These are phyloP conservation scores for Stagonosporopsis cucurbitacearum DNA, from an alignment of 2,329 filamentous ascomycete genomes.

Conservation along the genomic window DNA sequence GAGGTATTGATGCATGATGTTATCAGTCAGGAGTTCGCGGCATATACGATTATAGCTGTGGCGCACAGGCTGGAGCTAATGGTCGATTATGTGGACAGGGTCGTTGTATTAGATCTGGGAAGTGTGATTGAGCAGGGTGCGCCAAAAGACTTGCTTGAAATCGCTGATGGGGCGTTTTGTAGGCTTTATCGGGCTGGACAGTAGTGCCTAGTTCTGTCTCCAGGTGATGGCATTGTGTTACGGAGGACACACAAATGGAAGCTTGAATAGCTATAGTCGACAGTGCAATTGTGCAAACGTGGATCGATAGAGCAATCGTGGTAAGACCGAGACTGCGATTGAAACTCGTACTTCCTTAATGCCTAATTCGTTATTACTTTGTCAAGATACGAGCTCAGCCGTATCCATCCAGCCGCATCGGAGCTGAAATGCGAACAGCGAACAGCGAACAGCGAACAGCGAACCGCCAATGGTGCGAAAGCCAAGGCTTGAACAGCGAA, in stretches of 20 bases:
- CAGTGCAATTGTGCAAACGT: neutral
- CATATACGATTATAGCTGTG: slow-evolving; percentile 25
- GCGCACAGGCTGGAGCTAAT: slow-evolving; percentile 19
- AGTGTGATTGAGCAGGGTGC: neutral
- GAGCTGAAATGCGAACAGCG: slow-evolving; percentile 5
- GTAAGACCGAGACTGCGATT: no score
- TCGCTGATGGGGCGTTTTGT: neutral
- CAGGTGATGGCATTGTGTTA: neutral
- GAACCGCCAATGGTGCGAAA: neutral
- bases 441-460: slow-evolving; percentile 12
- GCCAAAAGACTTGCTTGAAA: neutral
- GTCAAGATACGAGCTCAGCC: neutral
- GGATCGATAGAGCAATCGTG: neutral
- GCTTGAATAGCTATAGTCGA: neutral
- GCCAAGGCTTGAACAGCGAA: neutral
- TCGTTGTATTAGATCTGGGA: slow-evolving; percentile 45
- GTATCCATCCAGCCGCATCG: neutral
- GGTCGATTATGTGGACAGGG: slow-evolving; percentile 21
- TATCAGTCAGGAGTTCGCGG: slow-evolving; percentile 58
- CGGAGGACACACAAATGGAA: neutral
- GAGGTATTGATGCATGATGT: slow-evolving; percentile 62
- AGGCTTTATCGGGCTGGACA: neutral
- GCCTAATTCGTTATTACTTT: neutral
- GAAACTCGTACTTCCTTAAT: no score
- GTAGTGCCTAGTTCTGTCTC: neutral